Base-by-base conservation (phyloP, 441 rosid genomes). In the Erysimum cheiri region DNA sequence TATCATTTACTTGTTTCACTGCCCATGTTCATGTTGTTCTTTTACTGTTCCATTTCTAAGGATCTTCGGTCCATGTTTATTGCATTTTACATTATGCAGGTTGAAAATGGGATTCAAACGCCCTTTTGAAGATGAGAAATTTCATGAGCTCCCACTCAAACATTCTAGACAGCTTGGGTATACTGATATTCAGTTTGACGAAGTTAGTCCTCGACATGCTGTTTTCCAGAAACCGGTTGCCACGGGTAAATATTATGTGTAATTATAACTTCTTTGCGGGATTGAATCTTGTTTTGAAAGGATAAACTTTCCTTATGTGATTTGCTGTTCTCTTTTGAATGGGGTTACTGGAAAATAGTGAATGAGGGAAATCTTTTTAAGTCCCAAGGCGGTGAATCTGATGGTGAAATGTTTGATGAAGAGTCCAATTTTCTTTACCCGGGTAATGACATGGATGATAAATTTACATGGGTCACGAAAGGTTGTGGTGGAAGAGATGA, bases 41-140 rank as follows among this genome's bases (percentile, higher is more conserved):
- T 33, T 11, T 9, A 15, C 31, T 58, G 53, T 37, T 60, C 10
- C 24, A 4, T 47, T 31, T 17, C 7, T 54, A 5, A 58, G 28
- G 15, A 46, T 57, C 46, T 3, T 33, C 6, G 5, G 14, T 56
- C 8, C 3, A 11, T 31, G 29, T 50, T 59, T 17, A 43, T 1
- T 24, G 15, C 14, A 14, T 32, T 52, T 28, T 24, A 4, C 35
- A 13, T 64, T 17, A n/a, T 75, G 67, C 77, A 84, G 85, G 56
- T 60, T 49, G 32, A 64, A 57, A 48, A 86, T 86, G 93, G 93
- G 89, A 60, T 78, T 70, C 6, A 88, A 88, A 60, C 78, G 93
- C 11, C 87, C 84, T 60, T 86, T 80, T 55, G 83, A 83, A 60
- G 73, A 72, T 64, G 87, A 84, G 36, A 87, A 80, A 47, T 74